A percentile compares a stretch with the other conserved stretches of the same genome.
Evolutionary conservation across 176 grass and related monocot genomes (phyloP).

Genomic region (Oryza brachyantha): DNA sequence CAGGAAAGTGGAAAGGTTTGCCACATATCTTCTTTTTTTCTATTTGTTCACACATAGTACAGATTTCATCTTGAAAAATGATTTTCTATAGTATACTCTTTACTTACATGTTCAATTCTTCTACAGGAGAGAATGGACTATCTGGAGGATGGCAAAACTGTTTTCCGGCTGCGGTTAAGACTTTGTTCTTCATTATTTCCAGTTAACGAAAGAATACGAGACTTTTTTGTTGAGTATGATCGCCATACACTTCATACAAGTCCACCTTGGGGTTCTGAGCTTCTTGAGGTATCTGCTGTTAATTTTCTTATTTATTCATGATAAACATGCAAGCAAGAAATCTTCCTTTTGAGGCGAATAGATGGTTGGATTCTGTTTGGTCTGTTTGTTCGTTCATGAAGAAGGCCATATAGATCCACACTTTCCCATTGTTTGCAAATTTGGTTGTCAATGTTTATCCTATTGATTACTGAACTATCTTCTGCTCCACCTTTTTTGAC

Average conservation of each 20-base stretch:
- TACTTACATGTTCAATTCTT: slow-evolving; percentile 29
- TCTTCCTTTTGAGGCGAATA: slow-evolving; percentile 21
- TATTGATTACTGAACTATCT: not conserved
- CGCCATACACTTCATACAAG: slow-evolving; percentile 94
- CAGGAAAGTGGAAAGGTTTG: slow-evolving; percentile 94
- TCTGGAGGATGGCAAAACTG: slow-evolving; percentile 93
- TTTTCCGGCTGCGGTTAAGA: slow-evolving; percentile 81
- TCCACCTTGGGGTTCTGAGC: slow-evolving; percentile 98
- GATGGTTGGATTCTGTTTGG: not conserved
- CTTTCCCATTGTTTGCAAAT: not conserved
- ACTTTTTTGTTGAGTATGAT: slow-evolving; percentile 97
- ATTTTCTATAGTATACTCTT: slow-evolving; percentile 3
- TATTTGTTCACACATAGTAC: not conserved
- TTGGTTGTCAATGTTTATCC: not conserved
- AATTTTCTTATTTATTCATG: slow-evolving; percentile 4
- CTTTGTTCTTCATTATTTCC: slow-evolving; percentile 91
- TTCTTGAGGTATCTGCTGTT: slow-evolving; percentile 81
- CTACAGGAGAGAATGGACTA: slow-evolving; percentile 86
- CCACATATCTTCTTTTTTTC: not conserved
- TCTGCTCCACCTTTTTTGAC: not conserved
- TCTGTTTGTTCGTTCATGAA: not conserved
- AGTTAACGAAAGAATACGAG: slow-evolving; percentile 93
- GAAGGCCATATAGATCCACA: not conserved
- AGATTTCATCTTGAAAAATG: slow-evolving; percentile 24
- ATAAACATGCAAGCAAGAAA: slow-evolving; percentile 1